Evolutionary conservation across 2,329 filamentous ascomycete species (phyloP).

Genomic region (Pyricularia grisea): DNA sequence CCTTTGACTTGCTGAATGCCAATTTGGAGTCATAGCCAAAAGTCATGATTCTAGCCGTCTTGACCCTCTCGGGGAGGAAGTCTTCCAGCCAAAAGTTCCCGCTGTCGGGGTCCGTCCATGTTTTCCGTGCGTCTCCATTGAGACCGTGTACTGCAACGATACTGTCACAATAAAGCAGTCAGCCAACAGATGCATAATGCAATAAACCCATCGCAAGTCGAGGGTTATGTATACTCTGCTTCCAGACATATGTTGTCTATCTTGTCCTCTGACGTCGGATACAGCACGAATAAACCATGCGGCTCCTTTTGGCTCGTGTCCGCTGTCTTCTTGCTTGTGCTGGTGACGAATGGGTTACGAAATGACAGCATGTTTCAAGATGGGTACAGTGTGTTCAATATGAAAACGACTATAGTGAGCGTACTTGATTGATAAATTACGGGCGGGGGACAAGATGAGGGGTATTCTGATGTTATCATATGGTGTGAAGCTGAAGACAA

Average conservation of each 20-base stretch:
- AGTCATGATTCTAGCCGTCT: background rate
- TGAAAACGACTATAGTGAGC: background rate
- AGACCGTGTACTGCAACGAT: background rate
- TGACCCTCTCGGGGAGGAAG: background rate
- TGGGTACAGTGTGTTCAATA: background rate
- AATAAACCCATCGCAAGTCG: background rate
- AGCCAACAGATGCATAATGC: no score
- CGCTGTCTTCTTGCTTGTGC: background rate
- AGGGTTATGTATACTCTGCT: background rate
- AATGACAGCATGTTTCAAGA: background rate
- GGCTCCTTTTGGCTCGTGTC: background rate
- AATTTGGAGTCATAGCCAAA: slow-evolving; percentile 1
- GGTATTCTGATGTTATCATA: background rate
- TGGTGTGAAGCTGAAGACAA: no score
- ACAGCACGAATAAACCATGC: background rate
- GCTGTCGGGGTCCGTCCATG: slow-evolving; percentile 1
- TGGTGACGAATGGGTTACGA: background rate
- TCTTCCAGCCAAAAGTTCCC: background rate
- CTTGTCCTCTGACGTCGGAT: background rate
- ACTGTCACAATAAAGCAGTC: background rate
- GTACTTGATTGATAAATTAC: background rate
- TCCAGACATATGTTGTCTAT: background rate
- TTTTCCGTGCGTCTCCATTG: background rate
- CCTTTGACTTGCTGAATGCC: background rate
- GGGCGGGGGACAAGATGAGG: background rate